A percentile compares a stretch with the other conserved stretches of the same genome.
Evolutionary conservation across 768 basidiomycete species (phyloP).

Genomic region (Pisolithus marmoratus): DNA sequence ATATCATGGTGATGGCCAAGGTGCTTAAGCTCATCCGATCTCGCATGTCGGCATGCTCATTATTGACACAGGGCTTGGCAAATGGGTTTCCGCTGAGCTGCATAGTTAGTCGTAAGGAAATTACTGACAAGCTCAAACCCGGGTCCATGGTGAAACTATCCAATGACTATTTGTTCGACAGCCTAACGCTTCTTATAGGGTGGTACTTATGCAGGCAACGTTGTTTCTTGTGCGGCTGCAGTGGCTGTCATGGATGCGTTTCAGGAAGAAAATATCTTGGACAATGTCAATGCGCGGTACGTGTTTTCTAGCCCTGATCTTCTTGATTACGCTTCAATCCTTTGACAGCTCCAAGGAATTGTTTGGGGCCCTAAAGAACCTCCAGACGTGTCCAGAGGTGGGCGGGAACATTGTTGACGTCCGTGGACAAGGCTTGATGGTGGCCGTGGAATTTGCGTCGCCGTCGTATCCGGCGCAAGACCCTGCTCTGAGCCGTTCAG

Average conservation of each 20-base stretch:
- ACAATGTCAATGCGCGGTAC: conserved; percentile 72
- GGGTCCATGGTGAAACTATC: conserved; percentile 63
- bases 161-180: background rate
- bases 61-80: conserved; percentile 55
- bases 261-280: conserved; percentile 72
- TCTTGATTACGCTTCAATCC: background rate
- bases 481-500: conserved; percentile 30
- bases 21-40: conserved; percentile 25
- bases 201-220: conserved; percentile 90
- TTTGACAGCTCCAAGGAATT: conserved; percentile 63
- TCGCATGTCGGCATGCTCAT: conserved; percentile 4
- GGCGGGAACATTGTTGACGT: conserved; percentile 71
- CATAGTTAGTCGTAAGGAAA: conserved; percentile 71
- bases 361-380: conserved; percentile 48
- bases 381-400: conserved; percentile 51
- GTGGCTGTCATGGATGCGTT: conserved; percentile 76
- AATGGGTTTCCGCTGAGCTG: conserved; percentile 94
- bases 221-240: conserved; percentile 88
- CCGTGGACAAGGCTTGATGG: conserved; percentile 87
- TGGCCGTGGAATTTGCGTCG: conserved; percentile 72
- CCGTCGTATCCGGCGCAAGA: conserved; percentile 52
- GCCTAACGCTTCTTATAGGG: conserved; percentile 40
- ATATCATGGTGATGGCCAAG: conserved; percentile 88
- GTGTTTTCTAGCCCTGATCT: conserved; percentile 8
- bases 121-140: conserved; percentile 72